Evolutionary conservation across 2,329 filamentous ascomycete species (phyloP).

Genomic region (Alternaria metachromatica): DNA sequence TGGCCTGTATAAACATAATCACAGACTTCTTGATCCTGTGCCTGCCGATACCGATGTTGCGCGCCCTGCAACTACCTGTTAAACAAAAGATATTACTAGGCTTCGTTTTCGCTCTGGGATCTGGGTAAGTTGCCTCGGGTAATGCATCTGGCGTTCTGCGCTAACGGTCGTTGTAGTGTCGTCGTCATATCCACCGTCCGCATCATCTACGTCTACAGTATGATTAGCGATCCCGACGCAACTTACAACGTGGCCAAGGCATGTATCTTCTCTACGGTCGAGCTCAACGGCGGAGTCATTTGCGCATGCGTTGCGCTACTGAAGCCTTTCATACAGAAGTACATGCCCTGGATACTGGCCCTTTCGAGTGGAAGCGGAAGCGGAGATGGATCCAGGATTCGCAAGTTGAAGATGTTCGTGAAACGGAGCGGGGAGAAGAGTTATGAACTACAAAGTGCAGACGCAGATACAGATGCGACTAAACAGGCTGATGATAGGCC

Average conservation of each 20-base stretch:
- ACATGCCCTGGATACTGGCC: constrained; percentile 19
- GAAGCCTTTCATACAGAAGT: constrained; percentile 22
- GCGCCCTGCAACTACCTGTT: constrained; percentile 30
- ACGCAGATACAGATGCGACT: neutral
- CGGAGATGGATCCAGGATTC: constrained; percentile 6
- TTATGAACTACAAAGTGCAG: constrained; percentile 9
- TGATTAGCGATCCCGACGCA: constrained; percentile 22
- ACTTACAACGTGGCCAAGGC: constrained; percentile 27
- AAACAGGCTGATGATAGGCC: neutral
- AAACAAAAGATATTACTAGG: constrained; percentile 39
- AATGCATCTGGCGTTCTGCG: neutral
- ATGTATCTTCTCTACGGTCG: constrained; percentile 25
- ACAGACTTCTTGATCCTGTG: constrained; percentile 45
- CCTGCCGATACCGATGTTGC: constrained; percentile 33
- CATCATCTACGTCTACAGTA: constrained; percentile 27
- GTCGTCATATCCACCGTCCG: constrained; percentile 25
- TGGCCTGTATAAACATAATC: constrained; percentile 40
- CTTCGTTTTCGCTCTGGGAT: constrained; percentile 39
- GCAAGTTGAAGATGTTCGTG: constrained; percentile 12
- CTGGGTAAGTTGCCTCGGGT: constrained; percentile 13
- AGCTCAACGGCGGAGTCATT: constrained; percentile 28
- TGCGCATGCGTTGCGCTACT: constrained; percentile 23
- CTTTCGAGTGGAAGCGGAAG: constrained; percentile 13
- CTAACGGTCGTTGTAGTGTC: constrained; percentile 12
- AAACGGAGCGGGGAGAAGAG: constrained; percentile 7